Percentiles rank a stretch among this genome's conserved stretches.
phyloP scores from a whole-genome alignment of 495 filamentous ascomycete species.

The Glarea lozoyensis region DNA sequence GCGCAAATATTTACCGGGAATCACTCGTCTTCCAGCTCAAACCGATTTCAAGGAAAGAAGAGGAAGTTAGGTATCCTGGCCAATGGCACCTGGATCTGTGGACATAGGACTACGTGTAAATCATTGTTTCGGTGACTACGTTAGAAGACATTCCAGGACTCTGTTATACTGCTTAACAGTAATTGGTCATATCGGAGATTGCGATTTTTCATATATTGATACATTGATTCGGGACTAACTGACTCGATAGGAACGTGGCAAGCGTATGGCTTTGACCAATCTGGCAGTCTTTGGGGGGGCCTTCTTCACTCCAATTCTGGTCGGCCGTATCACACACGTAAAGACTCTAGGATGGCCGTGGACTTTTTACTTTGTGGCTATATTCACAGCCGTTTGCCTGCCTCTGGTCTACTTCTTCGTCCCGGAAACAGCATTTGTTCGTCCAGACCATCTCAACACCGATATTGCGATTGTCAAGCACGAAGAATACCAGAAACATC shows the following conservation, averaged over 20 bases:
- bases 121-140: too few relatives aligned
- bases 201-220: too few relatives aligned
- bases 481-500: not conserved
- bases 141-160: too few relatives aligned
- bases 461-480: constrained; percentile 33
- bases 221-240: too few relatives aligned
- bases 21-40: too few relatives aligned
- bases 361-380: constrained; percentile 69
- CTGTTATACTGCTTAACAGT: too few relatives aligned
- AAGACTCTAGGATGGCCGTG: constrained; percentile 69
- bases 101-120: too few relatives aligned
- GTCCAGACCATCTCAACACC: constrained; percentile 54
- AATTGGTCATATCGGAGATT: too few relatives aligned
- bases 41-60: too few relatives aligned
- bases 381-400: constrained; percentile 54
- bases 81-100: too few relatives aligned
- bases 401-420: constrained; percentile 67
- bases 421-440: constrained; percentile 74
- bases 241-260: constrained; percentile 62
- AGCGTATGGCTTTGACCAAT: constrained; percentile 84
- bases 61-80: too few relatives aligned
- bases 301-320: constrained; percentile 83
- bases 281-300: constrained; percentile 84
- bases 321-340: constrained; percentile 76
- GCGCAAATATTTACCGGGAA: too few relatives aligned